A percentile compares a stretch with the other conserved stretches of the same genome.
Conservation (phyloP, 331 rosid genomes). For the Stylosanthes scabra region DNA sequence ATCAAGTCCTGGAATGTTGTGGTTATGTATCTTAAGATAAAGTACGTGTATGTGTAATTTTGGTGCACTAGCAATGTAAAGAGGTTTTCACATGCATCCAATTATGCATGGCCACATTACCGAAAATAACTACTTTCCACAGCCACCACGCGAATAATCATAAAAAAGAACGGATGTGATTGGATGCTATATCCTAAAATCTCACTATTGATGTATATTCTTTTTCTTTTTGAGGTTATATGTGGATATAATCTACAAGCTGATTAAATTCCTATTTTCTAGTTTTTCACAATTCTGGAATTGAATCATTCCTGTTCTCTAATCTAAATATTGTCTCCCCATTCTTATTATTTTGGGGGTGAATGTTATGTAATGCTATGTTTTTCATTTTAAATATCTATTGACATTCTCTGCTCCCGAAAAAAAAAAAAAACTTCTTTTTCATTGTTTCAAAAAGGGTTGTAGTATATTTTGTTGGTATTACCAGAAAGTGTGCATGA, state of each 20-base stretch:
- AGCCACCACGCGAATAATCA: too few relatives aligned
- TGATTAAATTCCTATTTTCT: slow-evolving; percentile 6
- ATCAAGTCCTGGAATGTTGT: slow-evolving; percentile 10
- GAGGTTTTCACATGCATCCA: too few relatives aligned
- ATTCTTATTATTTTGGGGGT: neutral
- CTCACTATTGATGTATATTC: too few relatives aligned
- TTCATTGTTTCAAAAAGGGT: neutral
- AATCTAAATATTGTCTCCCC: neutral
- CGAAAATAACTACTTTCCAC: neutral
- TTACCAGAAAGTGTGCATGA: slow-evolving; percentile 4
- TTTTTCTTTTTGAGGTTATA: too few relatives aligned
- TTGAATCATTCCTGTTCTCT: slow-evolving; percentile 18
- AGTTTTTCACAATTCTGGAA: slow-evolving; percentile 23
- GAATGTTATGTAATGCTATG: slow-evolving; percentile 6
- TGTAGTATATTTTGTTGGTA: slow-evolving; percentile 1
- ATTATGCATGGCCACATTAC: too few relatives aligned
- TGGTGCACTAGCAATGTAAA: too few relatives aligned
- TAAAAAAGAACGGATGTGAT: too few relatives aligned
- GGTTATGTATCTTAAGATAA: slow-evolving; percentile 7
- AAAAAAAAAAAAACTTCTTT: neutral
- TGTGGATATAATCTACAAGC: slow-evolving; percentile 7
- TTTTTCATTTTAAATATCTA: slow-evolving; percentile 9
- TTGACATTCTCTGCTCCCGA: neutral
- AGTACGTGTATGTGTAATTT: slow-evolving; percentile 12
- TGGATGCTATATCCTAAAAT: too few relatives aligned